Percentiles rank a stretch among this genome's conserved stretches.
Conservation (phyloP, 2,329 filamentous ascomycete species). For the Emmonsiellopsis sp. region DNA sequence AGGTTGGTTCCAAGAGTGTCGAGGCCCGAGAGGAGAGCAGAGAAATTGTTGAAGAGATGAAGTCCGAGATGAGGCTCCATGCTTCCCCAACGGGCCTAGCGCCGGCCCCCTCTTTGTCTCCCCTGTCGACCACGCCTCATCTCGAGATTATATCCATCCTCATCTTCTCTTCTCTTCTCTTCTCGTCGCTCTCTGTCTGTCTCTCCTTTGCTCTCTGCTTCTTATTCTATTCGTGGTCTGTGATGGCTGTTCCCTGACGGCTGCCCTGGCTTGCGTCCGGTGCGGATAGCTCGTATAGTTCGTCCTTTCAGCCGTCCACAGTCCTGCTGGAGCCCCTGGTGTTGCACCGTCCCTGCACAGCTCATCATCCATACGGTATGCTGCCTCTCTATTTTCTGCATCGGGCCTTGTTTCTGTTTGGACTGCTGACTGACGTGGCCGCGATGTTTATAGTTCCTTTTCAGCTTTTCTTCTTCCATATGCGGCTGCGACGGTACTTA, state of each 20-base stretch:
- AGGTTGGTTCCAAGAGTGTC: too few relatives aligned
- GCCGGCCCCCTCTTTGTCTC: not conserved
- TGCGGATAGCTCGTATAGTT: not conserved
- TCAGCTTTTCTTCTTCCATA: not conserved
- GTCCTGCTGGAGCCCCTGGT: not conserved
- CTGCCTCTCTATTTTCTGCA: not conserved
- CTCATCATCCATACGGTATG: not conserved
- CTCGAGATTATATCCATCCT: constrained; percentile 7
- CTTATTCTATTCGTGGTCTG: constrained; percentile 1
- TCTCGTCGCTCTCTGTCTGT: not conserved
- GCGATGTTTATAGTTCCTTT: not conserved
- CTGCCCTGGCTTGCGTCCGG: not conserved
- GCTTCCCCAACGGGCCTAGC: too few relatives aligned
- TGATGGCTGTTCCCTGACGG: not conserved
- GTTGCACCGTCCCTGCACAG: not conserved
- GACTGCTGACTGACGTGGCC: not conserved
- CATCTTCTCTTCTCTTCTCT: not conserved
- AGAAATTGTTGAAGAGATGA: too few relatives aligned
- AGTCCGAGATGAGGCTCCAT: too few relatives aligned
- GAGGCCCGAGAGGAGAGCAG: too few relatives aligned
- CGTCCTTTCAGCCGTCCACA: not conserved
- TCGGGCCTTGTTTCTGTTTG: not conserved
- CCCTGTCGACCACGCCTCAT: not conserved
- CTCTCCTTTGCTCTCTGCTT: constrained; percentile 1
- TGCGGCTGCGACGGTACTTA: not conserved